Conservation (phyloP, 2,329 filamentous ascomycete species). For the Dothidotthia symphoricarpi region DNA sequence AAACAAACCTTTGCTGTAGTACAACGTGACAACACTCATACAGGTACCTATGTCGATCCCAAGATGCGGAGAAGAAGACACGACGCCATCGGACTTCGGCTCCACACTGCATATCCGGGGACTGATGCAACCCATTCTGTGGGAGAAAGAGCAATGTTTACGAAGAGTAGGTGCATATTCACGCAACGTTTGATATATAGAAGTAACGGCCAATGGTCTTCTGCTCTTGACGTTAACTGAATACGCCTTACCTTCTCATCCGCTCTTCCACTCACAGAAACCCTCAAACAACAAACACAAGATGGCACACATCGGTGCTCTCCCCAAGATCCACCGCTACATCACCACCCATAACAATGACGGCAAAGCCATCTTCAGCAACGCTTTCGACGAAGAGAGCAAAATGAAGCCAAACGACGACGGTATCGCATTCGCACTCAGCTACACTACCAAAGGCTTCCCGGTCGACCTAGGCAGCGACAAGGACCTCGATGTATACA, state of each 20-base stretch:
- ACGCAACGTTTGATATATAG: no score
- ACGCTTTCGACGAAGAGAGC: slow-evolving; percentile 37
- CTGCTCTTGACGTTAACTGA: no score
- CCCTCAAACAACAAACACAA: no score
- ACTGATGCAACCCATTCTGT: slow-evolving; percentile 17
- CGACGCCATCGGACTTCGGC: slow-evolving; percentile 24
- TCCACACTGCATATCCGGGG: slow-evolving; percentile 16
- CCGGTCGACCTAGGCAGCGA: slow-evolving; percentile 49
- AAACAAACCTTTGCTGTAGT: no score
- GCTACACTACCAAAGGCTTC: slow-evolving; percentile 51
- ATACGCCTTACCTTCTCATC: no score
- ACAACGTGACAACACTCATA: no score
- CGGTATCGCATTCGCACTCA: slow-evolving; percentile 50
- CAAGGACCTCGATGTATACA: slow-evolving; percentile 50
- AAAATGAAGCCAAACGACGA: slow-evolving; percentile 43
- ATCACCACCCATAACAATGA: slow-evolving; percentile 39
- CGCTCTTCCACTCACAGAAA: no score
- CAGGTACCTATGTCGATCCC: slow-evolving; percentile 11
- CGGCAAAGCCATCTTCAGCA: slow-evolving; percentile 40
- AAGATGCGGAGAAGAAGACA: slow-evolving; percentile 11
- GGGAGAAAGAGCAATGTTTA: no score
- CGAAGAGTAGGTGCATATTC: no score
- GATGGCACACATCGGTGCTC: slow-evolving; percentile 35
- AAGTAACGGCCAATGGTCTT: no score
- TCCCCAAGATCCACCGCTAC: slow-evolving; percentile 37